phyloP scores from a whole-genome alignment of 495 filamentous ascomycete genomes.

The Chlorociboria aeruginascens region DNA sequence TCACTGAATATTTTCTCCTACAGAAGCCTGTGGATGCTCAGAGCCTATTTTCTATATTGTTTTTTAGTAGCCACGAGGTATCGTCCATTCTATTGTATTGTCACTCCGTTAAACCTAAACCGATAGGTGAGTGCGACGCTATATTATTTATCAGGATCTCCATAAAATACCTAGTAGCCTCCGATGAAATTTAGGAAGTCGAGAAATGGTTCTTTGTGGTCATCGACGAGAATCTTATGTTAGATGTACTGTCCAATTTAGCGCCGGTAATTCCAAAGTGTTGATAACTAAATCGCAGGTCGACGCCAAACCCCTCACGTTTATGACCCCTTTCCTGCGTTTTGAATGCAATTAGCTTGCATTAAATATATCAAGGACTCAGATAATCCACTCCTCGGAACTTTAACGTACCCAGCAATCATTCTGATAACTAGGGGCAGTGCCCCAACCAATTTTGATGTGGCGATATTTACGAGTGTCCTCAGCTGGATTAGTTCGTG shows the following conservation, averaged over 20 bases:
- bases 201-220: slow-evolving; percentile 16
- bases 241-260: slow-evolving; percentile 15
- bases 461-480: neutral
- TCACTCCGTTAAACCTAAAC: slow-evolving; percentile 9
- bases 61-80: neutral
- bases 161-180: slow-evolving; percentile 4
- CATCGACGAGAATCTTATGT: slow-evolving; percentile 15
- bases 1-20: neutral
- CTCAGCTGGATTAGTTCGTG: slow-evolving; percentile 5
- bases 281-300: slow-evolving; percentile 7
- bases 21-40: slow-evolving; percentile 1
- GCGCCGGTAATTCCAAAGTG: slow-evolving; percentile 12
- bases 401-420: slow-evolving; percentile 16
- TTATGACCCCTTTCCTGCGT: no score
- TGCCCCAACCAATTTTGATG: slow-evolving; percentile 4
- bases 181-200: slow-evolving; percentile 13
- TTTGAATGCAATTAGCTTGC: slow-evolving; percentile 1
- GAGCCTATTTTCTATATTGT: neutral
- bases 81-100: neutral
- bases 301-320: no score
- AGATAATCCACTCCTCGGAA: slow-evolving; percentile 11
- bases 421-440: slow-evolving; percentile 17
- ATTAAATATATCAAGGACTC: slow-evolving; percentile 20
- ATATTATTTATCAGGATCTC: neutral
- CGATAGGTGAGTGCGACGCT: neutral